Base-by-base conservation (phyloP, 306 rosid species). In the Canavalia gladiata region DNA sequence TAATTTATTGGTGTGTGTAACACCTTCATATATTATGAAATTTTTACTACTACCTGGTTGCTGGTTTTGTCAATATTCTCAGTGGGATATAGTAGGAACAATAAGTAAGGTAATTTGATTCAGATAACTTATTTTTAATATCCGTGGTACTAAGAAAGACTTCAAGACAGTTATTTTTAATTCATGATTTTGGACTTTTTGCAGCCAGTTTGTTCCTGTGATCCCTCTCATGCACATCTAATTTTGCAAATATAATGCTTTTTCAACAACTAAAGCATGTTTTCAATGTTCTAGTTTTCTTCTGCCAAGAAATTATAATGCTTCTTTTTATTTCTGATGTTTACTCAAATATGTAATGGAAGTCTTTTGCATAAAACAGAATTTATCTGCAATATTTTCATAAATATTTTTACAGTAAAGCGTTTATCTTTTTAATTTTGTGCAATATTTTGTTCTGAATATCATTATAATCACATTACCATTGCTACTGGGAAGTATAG, bases 361-460 rank as follows among this genome's bases (percentile, higher is more conserved):
- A 62, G 9, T 5, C 45, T 12, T 18, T 18, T 0, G 25, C 25
- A 34, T 25, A 11, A 5, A 62, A 34, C 28, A 62, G 43, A 62
- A 62, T 62, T 9, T 13, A 7, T 30, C 55, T 68, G 57, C 58
- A 8, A 29, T 67, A 60, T 30, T 70, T 47, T 46, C 4, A 56
- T 51, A 18, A 18, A 18, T 18, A 18, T 18, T 18, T 18, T 18
- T 18, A 18, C 25, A 18, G 25, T 18, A 18, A 18, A 18, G 25
- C 25, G 25, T 57, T 57, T 8, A 57, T 50, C 63, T 69, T 37
- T 8, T 2, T 18, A 35, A 43, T 28, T n/a, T 49, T 4, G 34
- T 82, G 12, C 50, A 59, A 39, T 69, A 29, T 83, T 18, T 77
- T 60, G 18, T 57, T 69, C 39, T 13, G 30, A 41, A 37, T 41